Conservation (phyloP, 2,329 filamentous ascomycete species). For the Scorias spongiosa region DNA sequence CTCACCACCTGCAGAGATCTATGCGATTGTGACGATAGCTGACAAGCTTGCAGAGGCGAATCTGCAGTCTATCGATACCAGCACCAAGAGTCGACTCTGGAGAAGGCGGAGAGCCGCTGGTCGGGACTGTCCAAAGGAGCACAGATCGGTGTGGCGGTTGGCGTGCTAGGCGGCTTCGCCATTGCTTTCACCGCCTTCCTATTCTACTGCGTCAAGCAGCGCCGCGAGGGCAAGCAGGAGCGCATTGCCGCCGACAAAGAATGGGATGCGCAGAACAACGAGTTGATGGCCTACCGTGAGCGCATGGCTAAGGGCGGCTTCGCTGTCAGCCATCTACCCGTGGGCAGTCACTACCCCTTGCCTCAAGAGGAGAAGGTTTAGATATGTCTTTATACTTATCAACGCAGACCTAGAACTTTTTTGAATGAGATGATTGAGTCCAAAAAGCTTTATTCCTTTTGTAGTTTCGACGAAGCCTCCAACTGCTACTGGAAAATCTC, state of each 20-base stretch:
- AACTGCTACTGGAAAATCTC: too few species aligned
- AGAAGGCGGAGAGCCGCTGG: constrained; percentile 28
- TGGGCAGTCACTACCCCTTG: background rate
- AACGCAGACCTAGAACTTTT: too few species aligned
- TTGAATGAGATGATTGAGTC: too few species aligned
- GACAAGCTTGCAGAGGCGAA: constrained; percentile 8
- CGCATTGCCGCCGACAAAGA: constrained; percentile 31
- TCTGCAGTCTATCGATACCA: constrained; percentile 15
- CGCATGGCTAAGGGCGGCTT: constrained; percentile 17
- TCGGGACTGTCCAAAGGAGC: constrained; percentile 28
- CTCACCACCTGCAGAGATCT: background rate
- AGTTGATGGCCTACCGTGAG: constrained; percentile 17
- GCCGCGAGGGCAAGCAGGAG: constrained; percentile 35
- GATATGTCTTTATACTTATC: too few species aligned
- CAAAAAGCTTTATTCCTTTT: too few species aligned
- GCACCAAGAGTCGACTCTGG: constrained; percentile 26
- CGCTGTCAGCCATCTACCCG: constrained; percentile 1
- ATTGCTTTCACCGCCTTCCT: constrained; percentile 20
- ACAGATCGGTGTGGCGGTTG: constrained; percentile 33
- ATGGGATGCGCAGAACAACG: constrained; percentile 26
- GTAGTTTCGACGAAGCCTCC: too few species aligned
- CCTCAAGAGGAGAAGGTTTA: background rate
- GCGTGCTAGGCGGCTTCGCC: constrained; percentile 26
- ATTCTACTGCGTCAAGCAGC: constrained; percentile 36
- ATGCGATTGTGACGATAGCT: background rate